Base-by-base conservation (phyloP, 2,329 filamentous ascomycete species). In the Apiospora saccharicola region DNA sequence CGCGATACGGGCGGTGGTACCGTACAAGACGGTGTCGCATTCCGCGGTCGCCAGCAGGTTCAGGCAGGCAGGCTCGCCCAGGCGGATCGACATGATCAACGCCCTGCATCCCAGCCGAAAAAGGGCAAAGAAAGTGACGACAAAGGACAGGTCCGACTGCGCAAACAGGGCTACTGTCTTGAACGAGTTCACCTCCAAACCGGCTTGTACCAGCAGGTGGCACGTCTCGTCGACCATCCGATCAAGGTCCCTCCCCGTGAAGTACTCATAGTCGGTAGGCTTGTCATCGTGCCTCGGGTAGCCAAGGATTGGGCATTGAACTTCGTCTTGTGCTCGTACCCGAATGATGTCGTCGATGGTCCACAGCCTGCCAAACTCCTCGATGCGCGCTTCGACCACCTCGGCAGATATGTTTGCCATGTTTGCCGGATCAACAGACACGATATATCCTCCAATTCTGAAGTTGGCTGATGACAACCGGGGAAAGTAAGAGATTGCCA, bases 41-140 rank as follows among this genome's bases (percentile, higher is more conserved):
- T 80, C 76, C 1, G 83, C 81, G 5, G 75, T 78, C 57, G 82
- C 77, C 4, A 86, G 77, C 12, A 86, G 76, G 6, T 81, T 81
- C 5, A 84, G 78, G 70, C 81, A 84, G 30, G 84, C 84, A 1
- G 79, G 76, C 1, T 81, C 76, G 14, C 83, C 82, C 7, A 86
- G 77, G 30, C 85, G 82, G 44, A 82, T 82, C 4, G 84, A 86
- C 37, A 86, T 76, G 71, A 82, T 82, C 77, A 86, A 80, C 8
- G 82, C 79, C 16, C 81, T 83, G 71, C 83, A 85, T 37, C 84
- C 85, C 6, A 86, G 74, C n/a, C 84, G 80, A 71, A 81, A 83
- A 12, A 86, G 77, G 13, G 84, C 85, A 69, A 86, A 85, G 67
- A 85, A 81, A 8, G 82, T 81, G 70, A 85, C 74, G 10, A 85